phyloP scores from a whole-genome alignment of 768 basidiomycete species.

The Filobasidium floriforme region DNA sequence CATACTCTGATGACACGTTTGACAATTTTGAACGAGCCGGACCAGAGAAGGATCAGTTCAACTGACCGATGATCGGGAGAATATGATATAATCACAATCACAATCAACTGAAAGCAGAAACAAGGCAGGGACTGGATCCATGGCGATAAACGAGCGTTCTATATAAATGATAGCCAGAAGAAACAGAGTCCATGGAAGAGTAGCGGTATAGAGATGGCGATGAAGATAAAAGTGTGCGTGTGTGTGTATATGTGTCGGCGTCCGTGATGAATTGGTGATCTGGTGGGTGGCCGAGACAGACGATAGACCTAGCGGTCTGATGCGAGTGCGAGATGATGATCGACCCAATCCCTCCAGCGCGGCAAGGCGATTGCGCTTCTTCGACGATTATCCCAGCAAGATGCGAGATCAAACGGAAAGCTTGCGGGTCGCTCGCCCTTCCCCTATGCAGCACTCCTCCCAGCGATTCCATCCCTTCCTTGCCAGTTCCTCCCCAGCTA shows the following conservation, averaged over 20 bases:
- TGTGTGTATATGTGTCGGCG: background rate
- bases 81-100: too few relatives aligned
- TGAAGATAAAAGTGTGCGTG: background rate
- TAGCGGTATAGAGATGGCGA: background rate
- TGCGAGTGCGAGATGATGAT: background rate
- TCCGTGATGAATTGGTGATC: background rate
- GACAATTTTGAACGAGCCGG: too few relatives aligned
- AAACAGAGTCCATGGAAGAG: background rate
- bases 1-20: too few relatives aligned
- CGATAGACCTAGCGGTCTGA: background rate
- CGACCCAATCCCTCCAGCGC: background rate
- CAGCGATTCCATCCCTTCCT: too few relatives aligned
- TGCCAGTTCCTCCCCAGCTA: too few relatives aligned
- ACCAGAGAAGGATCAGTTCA: too few relatives aligned
- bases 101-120: background rate
- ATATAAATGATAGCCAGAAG: background rate
- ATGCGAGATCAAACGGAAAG: too few relatives aligned
- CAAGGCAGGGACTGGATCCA: background rate
- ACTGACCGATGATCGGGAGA: too few relatives aligned
- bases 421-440: too few relatives aligned
- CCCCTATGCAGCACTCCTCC: too few relatives aligned
- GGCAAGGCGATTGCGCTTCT: background rate
- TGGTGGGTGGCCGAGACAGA: background rate
- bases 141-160: constrained; percentile 2
- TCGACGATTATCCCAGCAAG: too few relatives aligned